These are phyloP conservation scores for Monosporascus sp. DNA, from an alignment of 2,329 filamentous ascomycete genomes.

Conservation along the genomic window DNA sequence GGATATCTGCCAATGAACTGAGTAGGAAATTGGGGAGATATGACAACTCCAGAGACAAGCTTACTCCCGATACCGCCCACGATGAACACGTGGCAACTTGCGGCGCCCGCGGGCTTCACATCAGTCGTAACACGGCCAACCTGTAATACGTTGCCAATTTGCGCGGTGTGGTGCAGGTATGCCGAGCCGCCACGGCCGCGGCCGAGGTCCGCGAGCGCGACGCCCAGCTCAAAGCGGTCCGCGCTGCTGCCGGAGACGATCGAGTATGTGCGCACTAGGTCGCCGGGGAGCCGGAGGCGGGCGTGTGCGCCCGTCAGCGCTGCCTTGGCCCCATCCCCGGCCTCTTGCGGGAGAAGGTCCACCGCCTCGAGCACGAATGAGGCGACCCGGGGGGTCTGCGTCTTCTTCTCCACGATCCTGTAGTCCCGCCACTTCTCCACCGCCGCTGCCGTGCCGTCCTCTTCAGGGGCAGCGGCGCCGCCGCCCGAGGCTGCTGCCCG, in stretches of 20 bases:
- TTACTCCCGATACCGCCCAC: slow-evolving; percentile 53
- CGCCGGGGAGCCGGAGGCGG: slow-evolving; percentile 50
- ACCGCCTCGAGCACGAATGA: slow-evolving; percentile 48
- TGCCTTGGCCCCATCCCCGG: slow-evolving; percentile 28
- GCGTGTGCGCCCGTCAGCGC: slow-evolving; percentile 45
- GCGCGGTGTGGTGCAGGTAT: slow-evolving; percentile 47
- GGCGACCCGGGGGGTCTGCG: slow-evolving; percentile 44
- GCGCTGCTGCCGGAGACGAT: slow-evolving; percentile 44
- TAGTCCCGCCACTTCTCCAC: slow-evolving; percentile 39
- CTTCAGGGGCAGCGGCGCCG: background rate
- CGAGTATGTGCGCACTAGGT: slow-evolving; percentile 55
- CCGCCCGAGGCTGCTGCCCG: slow-evolving; percentile 11
- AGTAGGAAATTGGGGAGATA: too few relatives aligned
- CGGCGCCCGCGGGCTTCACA: slow-evolving; percentile 39
- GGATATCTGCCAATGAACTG: too few relatives aligned
- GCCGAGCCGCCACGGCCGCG: slow-evolving; percentile 57
- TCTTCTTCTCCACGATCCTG: slow-evolving; percentile 43
- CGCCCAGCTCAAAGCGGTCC: slow-evolving; percentile 50
- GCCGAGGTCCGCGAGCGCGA: slow-evolving; percentile 49
- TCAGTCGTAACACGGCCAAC: slow-evolving; percentile 46
- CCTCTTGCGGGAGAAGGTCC: slow-evolving; percentile 20
- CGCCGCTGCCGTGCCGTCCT: slow-evolving; percentile 6
- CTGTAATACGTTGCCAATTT: slow-evolving; percentile 44
- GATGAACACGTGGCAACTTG: slow-evolving; percentile 57
- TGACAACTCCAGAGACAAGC: too few relatives aligned